Conservation (phyloP, 2,329 filamentous ascomycete genomes). For the Verticillium klebahnii region DNA sequence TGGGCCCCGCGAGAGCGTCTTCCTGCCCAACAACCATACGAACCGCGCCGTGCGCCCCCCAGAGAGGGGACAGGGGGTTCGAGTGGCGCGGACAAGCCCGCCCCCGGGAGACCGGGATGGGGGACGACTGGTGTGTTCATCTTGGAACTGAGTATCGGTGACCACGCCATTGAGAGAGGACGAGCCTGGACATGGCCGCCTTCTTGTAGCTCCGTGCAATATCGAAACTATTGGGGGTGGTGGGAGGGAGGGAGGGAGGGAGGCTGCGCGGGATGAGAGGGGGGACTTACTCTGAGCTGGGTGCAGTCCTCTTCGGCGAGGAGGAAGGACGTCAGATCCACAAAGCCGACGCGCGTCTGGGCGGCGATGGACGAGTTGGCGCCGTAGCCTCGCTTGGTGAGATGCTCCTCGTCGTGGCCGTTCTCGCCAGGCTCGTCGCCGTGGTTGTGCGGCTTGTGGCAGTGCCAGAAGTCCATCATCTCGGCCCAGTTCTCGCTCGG, state of each 20-base stretch:
- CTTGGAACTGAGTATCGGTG: constrained; percentile 68
- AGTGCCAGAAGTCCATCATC: constrained; percentile 99
- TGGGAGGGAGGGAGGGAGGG: constrained; percentile 4
- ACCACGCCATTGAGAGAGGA: constrained; percentile 47
- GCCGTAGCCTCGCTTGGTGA: constrained; percentile 72
- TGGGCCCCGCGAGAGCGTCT: constrained; percentile 37
- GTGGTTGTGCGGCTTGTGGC: constrained; percentile 78
- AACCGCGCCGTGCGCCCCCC: constrained; percentile 19
- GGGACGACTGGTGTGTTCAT: constrained; percentile 34
- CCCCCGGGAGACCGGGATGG: constrained; percentile 4
- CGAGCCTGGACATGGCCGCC: constrained; percentile 48
- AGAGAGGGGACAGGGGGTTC: constrained; percentile 6
- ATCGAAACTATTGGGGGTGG: background rate
- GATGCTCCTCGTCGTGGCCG: constrained; percentile 33
- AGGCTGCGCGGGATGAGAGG: constrained; percentile 7
- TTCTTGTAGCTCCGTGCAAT: constrained; percentile 47
- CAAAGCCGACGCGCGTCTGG: constrained; percentile 63
- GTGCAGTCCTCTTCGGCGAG: constrained; percentile 63
- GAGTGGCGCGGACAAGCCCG: background rate
- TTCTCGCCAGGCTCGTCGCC: constrained; percentile 15
- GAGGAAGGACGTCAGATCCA: constrained; percentile 76
- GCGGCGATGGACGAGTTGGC: constrained; percentile 71
- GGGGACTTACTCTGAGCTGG: constrained; percentile 27
- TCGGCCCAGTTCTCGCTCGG: constrained; percentile 98
- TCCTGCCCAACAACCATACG: constrained; percentile 31